Conservation (phyloP, 352 stramenopile species). For the Phytophthora constricta region DNA sequence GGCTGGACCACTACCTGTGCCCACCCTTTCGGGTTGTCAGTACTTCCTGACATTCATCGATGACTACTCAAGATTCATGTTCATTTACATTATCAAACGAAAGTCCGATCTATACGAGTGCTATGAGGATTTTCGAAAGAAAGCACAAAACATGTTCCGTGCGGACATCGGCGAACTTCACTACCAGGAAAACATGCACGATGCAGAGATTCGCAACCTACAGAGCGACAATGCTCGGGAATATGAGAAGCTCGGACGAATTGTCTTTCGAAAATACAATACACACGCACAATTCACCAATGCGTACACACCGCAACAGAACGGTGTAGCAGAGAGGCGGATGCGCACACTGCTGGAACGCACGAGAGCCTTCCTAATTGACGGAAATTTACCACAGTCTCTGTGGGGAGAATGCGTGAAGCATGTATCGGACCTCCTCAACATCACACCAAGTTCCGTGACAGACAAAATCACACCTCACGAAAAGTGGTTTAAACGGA, state of each 20-base stretch:
- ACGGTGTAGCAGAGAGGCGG: no score
- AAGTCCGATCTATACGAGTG: slow-evolving; percentile 21
- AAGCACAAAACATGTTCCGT: slow-evolving; percentile 15
- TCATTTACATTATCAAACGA: slow-evolving; percentile 17
- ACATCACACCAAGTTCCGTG: slow-evolving; percentile 14
- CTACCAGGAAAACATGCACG: no score
- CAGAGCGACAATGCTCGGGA: slow-evolving; percentile 23
- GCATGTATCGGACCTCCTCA: slow-evolving; percentile 26
- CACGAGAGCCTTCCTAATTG: no score
- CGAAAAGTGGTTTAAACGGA: slow-evolving; percentile 18
- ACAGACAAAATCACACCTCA: slow-evolving; percentile 18
- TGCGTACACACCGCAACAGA: slow-evolving; percentile 20
- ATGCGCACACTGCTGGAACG: no score
- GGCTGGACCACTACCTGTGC: no score
- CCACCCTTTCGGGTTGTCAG: no score
- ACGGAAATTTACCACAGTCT: no score
- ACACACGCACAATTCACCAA: slow-evolving; percentile 19
- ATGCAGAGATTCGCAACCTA: slow-evolving; percentile 8
- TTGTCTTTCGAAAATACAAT: slow-evolving; percentile 15
- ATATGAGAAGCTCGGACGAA: slow-evolving; percentile 22
- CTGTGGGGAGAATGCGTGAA: no score
- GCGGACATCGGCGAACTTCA: background rate
- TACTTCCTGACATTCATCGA: slow-evolving; percentile 30
- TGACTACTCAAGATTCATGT: slow-evolving; percentile 25
- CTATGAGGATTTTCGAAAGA: slow-evolving; percentile 27